A percentile compares a stretch with the other conserved stretches of the same genome.
phyloP scores from a whole-genome alignment of 768 basidiomycete genomes.

The Pleurotus tuber-regium region DNA sequence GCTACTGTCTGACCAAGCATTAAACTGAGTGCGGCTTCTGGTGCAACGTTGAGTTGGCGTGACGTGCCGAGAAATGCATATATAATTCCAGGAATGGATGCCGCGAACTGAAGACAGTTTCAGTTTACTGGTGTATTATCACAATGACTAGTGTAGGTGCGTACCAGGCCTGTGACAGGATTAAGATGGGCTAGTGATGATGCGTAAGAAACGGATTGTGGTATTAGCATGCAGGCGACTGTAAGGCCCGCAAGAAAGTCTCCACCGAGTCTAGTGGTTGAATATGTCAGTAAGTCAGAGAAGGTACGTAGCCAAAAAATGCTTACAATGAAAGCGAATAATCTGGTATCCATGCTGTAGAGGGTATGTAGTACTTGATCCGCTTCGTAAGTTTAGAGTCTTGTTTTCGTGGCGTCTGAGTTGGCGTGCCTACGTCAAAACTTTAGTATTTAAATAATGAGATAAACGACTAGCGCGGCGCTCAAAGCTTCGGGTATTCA shows the following conservation, averaged over 20 bases:
- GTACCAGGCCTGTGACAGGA: slow-evolving; percentile 81
- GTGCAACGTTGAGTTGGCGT: slow-evolving; percentile 77
- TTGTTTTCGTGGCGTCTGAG: slow-evolving; percentile 6
- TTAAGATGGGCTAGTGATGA: slow-evolving; percentile 82
- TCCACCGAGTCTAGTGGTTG: slow-evolving; percentile 30
- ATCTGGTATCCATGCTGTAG: slow-evolving; percentile 74
- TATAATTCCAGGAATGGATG: slow-evolving; percentile 82
- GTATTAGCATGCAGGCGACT: slow-evolving; percentile 80
- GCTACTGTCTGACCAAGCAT: slow-evolving; percentile 85
- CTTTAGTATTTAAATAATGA: too few species aligned
- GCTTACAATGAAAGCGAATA: slow-evolving; percentile 69
- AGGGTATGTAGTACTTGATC: slow-evolving; percentile 75
- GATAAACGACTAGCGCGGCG: too few species aligned
- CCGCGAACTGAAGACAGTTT: slow-evolving; percentile 57
- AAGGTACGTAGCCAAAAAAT: too few species aligned
- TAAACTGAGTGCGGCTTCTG: slow-evolving; percentile 86
- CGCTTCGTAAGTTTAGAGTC: slow-evolving; percentile 40
- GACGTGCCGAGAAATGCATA: slow-evolving; percentile 91
- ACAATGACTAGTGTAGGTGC: slow-evolving; percentile 22
- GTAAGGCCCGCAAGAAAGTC: slow-evolving; percentile 87
- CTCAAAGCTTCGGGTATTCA: background rate
- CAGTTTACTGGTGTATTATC: background rate
- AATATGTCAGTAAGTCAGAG: too few species aligned
- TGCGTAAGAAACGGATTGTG: slow-evolving; percentile 90
- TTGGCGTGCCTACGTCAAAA: background rate